Evolutionary conservation across 306 rosid species (phyloP).

Genomic region (Astragalus membranaceus): DNA sequence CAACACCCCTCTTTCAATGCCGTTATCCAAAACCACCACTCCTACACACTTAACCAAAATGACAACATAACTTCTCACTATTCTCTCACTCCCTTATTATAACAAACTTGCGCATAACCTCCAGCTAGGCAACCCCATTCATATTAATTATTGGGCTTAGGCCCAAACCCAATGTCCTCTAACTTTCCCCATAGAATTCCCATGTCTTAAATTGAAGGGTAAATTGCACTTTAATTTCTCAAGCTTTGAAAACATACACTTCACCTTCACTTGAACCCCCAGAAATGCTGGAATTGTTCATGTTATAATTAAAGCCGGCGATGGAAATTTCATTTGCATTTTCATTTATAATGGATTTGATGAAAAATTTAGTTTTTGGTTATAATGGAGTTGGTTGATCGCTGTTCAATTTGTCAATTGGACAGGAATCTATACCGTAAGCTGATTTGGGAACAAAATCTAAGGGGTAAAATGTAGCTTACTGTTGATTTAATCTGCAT

Average conservation of each 20-base stretch:
- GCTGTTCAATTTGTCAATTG: background rate
- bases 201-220: background rate
- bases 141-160: too few relatives aligned
- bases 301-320: background rate
- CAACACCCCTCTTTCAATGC: too few relatives aligned
- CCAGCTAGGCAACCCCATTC: too few relatives aligned
- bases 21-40: too few relatives aligned
- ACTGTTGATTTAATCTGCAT: too few relatives aligned
- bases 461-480: background rate
- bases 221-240: background rate
- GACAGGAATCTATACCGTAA: background rate
- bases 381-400: background rate
- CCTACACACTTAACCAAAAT: too few relatives aligned
- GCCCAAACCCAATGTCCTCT: too few relatives aligned
- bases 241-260: background rate
- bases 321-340: background rate
- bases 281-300: too few relatives aligned
- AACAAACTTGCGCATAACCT: too few relatives aligned
- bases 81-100: too few relatives aligned
- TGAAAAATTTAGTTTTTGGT: background rate
- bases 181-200: background rate
- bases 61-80: too few relatives aligned
- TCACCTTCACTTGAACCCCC: background rate
- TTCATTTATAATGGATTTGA: background rate
- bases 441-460: background rate